Conservation (phyloP, 345 rosid species). For the Melaleuca alternifolia region DNA sequence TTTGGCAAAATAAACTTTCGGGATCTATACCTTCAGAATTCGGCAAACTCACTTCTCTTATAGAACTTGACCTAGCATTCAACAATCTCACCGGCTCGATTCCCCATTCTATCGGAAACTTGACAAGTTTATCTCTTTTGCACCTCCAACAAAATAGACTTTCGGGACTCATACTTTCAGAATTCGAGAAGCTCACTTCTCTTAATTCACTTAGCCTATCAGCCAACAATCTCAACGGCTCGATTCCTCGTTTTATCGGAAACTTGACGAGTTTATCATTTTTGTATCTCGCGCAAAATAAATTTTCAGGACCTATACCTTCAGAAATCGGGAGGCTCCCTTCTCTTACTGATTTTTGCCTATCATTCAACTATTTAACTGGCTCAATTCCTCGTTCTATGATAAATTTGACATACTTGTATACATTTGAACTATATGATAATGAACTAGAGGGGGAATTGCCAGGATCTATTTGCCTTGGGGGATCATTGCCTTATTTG, state of each 20-base stretch:
- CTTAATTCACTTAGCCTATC: too few relatives aligned
- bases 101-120: neutral
- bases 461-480: rapidly evolving
- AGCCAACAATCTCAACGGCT: too few relatives aligned
- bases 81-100: neutral
- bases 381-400: too few relatives aligned
- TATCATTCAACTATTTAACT: too few relatives aligned
- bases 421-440: rapidly evolving
- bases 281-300: neutral
- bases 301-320: neutral
- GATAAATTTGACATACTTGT: too few relatives aligned
- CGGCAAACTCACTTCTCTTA: too few relatives aligned
- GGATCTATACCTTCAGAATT: neutral
- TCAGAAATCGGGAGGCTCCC: too few relatives aligned
- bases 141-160: too few relatives aligned
- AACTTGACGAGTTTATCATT: neutral
- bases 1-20: rapidly evolving
- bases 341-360: too few relatives aligned
- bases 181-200: too few relatives aligned
- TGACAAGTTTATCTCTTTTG: too few relatives aligned
- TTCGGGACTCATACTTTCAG: too few relatives aligned
- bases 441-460: neutral
- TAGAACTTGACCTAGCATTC: neutral
- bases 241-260: neutral
- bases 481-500: neutral